Evolutionary conservation across 1,139 yeast genomes (phyloP).

Genomic region (Suhomyces guaymorum): DNA sequence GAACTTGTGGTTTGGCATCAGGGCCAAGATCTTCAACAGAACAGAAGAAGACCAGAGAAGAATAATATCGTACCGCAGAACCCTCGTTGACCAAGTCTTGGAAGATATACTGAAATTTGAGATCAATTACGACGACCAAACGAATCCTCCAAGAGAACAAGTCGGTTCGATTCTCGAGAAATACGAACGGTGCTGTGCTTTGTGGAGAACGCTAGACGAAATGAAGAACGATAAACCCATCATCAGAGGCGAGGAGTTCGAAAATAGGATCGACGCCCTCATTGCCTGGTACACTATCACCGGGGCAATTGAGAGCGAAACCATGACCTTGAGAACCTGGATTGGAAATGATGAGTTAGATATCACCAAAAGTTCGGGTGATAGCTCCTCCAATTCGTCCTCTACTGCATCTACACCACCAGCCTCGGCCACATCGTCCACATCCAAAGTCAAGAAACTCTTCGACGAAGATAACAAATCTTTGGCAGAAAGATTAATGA

Average conservation of each 20-base stretch:
- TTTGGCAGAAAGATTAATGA: constrained; percentile 82
- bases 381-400: constrained; percentile 14
- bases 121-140: constrained; percentile 43
- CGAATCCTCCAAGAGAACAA: constrained; percentile 42
- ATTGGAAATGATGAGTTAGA: constrained; percentile 83
- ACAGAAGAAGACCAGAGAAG: constrained; percentile 78
- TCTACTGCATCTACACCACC: constrained; percentile 22
- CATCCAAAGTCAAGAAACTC: constrained; percentile 36
- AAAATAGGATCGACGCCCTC: constrained; percentile 68
- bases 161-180: constrained; percentile 59
- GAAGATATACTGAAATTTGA: constrained; percentile 71
- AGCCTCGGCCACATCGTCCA: constrained; percentile 31
- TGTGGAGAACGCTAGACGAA: constrained; percentile 80
- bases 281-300: constrained; percentile 84
- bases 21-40: constrained; percentile 81
- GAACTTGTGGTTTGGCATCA: constrained; percentile 76
- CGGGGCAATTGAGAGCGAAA: constrained; percentile 63
- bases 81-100: constrained; percentile 70
- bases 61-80: constrained; percentile 69
- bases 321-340: constrained; percentile 59
- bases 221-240: constrained; percentile 79
- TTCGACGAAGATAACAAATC: constrained; percentile 62
- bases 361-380: constrained; percentile 41
- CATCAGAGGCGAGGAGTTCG: constrained; percentile 65
- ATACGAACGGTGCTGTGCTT: constrained; percentile 67